phyloP scores from a whole-genome alignment of 306 rosid species.

The Malus orientalis region DNA sequence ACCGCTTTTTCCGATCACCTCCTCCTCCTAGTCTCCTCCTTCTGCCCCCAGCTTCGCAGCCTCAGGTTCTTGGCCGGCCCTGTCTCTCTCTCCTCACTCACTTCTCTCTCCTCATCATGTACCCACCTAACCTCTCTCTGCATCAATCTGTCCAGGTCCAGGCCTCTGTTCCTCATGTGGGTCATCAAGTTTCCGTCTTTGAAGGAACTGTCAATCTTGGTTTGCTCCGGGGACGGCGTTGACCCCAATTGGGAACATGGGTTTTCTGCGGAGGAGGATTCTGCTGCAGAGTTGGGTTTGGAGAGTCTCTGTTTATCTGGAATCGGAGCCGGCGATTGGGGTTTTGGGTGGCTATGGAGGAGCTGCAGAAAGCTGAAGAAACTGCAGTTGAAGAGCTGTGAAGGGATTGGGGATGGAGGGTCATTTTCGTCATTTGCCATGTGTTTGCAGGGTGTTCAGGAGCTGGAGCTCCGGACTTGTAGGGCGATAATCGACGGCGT shows the following conservation, averaged over 20 bases:
- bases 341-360: constrained; percentile 65
- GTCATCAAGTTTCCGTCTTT: constrained; percentile 37
- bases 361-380: constrained; percentile 52
- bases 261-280: constrained; percentile 23
- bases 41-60: constrained; percentile 33
- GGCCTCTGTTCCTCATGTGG: constrained; percentile 63
- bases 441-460: constrained; percentile 44
- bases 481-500: constrained; percentile 66
- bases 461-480: constrained; percentile 72
- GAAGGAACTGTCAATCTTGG: constrained; percentile 37
- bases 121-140: constrained; percentile 46
- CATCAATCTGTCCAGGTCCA: constrained; percentile 31
- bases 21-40: constrained; percentile 32
- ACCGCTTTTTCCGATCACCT: constrained; percentile 20
- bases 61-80: constrained; percentile 46
- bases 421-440: constrained; percentile 46
- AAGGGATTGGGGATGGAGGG: constrained; percentile 65
- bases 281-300: constrained; percentile 32
- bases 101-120: constrained; percentile 50
- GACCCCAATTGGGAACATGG: constrained; percentile 11
- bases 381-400: constrained; percentile 51
- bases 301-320: constrained; percentile 57
- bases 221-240: constrained; percentile 17
- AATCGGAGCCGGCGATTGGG: constrained; percentile 50
- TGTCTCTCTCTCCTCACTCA: constrained; percentile 48